Conservation (phyloP, 2,329 filamentous ascomycete genomes). For the Cladosporium halotolerans region DNA sequence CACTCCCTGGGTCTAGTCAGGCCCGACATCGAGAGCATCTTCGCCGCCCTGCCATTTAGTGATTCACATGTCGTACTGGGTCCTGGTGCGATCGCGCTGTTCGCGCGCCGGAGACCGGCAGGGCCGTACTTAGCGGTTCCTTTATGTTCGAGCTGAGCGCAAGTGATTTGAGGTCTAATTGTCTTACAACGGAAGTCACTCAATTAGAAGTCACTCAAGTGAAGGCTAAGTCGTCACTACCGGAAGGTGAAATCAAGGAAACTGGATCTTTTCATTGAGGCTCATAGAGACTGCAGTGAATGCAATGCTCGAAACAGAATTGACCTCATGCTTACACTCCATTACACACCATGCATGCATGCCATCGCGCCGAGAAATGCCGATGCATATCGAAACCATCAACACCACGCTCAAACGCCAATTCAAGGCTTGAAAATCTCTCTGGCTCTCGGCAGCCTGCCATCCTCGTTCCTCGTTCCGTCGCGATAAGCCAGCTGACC, state of each 20-base stretch:
- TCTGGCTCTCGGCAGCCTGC: slow-evolving; percentile 14
- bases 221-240: slow-evolving; percentile 54
- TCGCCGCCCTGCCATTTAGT: slow-evolving; percentile 47
- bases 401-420: background rate
- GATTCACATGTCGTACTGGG: slow-evolving; percentile 34
- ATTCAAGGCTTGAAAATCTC: slow-evolving; percentile 14
- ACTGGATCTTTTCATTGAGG: slow-evolving; percentile 50
- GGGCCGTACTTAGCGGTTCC: slow-evolving; percentile 55
- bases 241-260: slow-evolving; percentile 55
- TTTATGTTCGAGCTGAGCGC: slow-evolving; percentile 59
- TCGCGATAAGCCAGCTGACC: slow-evolving; percentile 21
- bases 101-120: slow-evolving; percentile 45
- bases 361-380: background rate
- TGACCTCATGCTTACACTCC: background rate
- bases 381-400: background rate
- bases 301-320: background rate
- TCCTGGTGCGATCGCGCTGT: slow-evolving; percentile 28
- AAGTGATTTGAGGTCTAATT: slow-evolving; percentile 49
- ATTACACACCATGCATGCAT: background rate
- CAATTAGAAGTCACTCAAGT: slow-evolving; percentile 49
- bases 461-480: slow-evolving; percentile 12
- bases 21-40: slow-evolving; percentile 47
- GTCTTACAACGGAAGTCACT: slow-evolving; percentile 55
- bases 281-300: background rate
- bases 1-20: too few relatives aligned